Evolutionary conservation across 2,329 filamentous ascomycete genomes (phyloP), one percentile per base, ranked within the genome.

Genomic region (Pseudocercospora crystallina): DNA sequence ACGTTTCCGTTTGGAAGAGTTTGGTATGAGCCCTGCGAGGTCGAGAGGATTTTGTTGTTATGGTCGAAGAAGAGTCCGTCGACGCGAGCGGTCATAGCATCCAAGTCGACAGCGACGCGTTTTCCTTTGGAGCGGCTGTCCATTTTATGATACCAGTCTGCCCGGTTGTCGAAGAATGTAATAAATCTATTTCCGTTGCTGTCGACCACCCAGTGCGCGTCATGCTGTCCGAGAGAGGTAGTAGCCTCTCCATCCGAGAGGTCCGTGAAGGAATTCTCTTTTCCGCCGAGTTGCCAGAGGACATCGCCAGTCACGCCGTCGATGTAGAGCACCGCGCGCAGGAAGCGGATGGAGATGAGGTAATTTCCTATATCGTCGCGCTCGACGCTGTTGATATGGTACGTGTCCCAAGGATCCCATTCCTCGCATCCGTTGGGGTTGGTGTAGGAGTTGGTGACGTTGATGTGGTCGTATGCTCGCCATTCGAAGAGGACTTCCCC

Each of bases 401-500:
- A 79, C 61, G 72, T 80, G 56, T 81, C 78, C 65, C 72, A 80
- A 0, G 75, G 73, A 26, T 75, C 73, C n/a, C 68, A 68, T 14
- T 73, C 70, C 11, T 71, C 61, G 2, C 59, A 63, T 0, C n/a
- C 71, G 69, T 35, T 70, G 20, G 57, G 53, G 31, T 70, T 65
- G 26, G 63, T 62, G 11, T 62, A 66, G 5, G 61, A 64, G 70
- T 77, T 75, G 34, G 71, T 69, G 3, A 76, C 73, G 13, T 69
- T 65, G 34, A 80, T 68, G 61, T 82, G 76, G 34, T 81, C 78
- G 1, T 81, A 69, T 52, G 76, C 77, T 32, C 71, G 72, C 81
- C 80, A 83, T 56, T 83, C 77, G 56, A 83, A 83, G 5, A 82
- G 54, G 2, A 82, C 61, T 29, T 78, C 69, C 2, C 79, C 79